Evolutionary conservation across 176 grass and related monocot species (phyloP), one percentile per base, ranked within the genome.

Genomic region (Eragrostis nindensis): DNA sequence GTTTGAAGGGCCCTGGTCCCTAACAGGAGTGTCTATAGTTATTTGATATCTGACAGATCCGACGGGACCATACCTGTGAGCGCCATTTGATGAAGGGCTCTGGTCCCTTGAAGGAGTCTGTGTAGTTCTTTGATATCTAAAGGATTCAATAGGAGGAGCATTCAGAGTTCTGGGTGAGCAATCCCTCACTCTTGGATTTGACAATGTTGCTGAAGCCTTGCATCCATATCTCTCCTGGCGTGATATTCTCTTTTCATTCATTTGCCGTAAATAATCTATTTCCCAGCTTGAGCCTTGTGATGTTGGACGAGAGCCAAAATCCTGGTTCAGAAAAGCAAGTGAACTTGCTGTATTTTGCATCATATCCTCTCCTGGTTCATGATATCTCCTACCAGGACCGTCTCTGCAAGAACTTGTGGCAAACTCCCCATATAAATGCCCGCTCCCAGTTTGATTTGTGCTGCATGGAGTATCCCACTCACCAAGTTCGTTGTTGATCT

Each of bases 61-160:
- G 69, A 76, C 82, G 18, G 90, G 66, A 25, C 62, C 62, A 64
- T 36, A 64, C 29, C 29, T 64, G 62, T 73, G 83, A 63, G 52
- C 77, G 42, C 79, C 82, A 49, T 43, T 44, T 63, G 82, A 62
- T 63, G 82, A 70, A 64, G 56, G 55, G 77, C n/a, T 89, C 65
- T 54, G 71, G 27, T 59, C 21, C 56, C 80, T 94, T 10, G 47
- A 86, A 36, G 78, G 70, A 86, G 63, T 74, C n/a, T 74, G 74
- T 32, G 74, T 41, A 63, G 83, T 82, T 63, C 81, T 84, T 79
- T 88, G 61, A 50, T 93, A 91, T 55, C 74, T 91, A 82, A 87
- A 92, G 80, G 74, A 89, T 41, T 98, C 90, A 65, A 90, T 80
- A 17, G 90, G 69, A 54, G 92, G 88, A 78, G 81, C 84, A 81